These are phyloP conservation scores for Saccharum spontaneum DNA, from an alignment of 176 grass and related monocot genomes.

Conservation along the genomic window DNA sequence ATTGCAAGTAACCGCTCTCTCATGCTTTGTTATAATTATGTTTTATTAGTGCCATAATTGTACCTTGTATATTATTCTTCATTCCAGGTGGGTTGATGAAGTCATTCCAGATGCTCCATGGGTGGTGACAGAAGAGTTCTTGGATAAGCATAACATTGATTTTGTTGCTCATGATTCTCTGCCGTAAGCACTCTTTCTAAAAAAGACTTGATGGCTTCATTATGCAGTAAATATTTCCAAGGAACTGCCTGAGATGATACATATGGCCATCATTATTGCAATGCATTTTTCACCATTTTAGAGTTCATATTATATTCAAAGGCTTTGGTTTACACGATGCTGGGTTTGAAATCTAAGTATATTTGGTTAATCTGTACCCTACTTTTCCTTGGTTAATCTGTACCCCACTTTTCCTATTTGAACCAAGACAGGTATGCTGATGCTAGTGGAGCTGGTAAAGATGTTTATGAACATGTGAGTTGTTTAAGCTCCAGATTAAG, in stretches of 20 bases:
- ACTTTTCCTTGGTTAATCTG: slow-evolving; percentile 24
- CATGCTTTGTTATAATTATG: slow-evolving; percentile 21
- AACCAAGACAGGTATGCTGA: slow-evolving; percentile 82
- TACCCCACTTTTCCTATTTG: slow-evolving; percentile 31
- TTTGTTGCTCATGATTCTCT: slow-evolving; percentile 89
- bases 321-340: slow-evolving; percentile 17
- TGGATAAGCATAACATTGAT: slow-evolving; percentile 87
- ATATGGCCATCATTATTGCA: slow-evolving; percentile 3
- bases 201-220: slow-evolving; percentile 17
- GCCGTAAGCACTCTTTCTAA: slow-evolving; percentile 62
- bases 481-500: slow-evolving; percentile 27
- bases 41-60: not conserved
- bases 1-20: slow-evolving; percentile 70
- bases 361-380: slow-evolving; percentile 3
- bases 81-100: slow-evolving; percentile 87
- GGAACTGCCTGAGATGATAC: slow-evolving; percentile 25
- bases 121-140: slow-evolving; percentile 83
- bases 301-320: not conserved
- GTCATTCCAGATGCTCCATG: slow-evolving; percentile 96
- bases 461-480: slow-evolving; percentile 96
- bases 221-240: not conserved
- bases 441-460: slow-evolving; percentile 87
- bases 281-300: slow-evolving; percentile 8
- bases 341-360: slow-evolving; percentile 20
- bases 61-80: slow-evolving; percentile 19